Percentiles rank a stretch among this genome's conserved stretches.
Evolutionary conservation across 495 filamentous ascomycete species (phyloP).

Genomic region (Aspergillus saccharolyticus): DNA sequence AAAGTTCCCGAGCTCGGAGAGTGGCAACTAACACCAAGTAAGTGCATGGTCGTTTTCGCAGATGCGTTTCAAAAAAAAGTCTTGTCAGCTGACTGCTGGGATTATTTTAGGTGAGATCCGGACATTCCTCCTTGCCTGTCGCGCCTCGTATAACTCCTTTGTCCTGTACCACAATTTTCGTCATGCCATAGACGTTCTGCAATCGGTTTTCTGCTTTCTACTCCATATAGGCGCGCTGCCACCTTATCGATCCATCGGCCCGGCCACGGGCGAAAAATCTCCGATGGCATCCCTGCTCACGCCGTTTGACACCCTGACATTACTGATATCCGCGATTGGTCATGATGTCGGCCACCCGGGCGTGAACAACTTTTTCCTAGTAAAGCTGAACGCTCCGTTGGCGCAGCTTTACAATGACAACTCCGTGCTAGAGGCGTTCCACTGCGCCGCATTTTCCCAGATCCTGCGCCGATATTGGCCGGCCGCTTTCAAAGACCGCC

Average conservation of each 20-base stretch:
- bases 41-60: conserved; percentile 16
- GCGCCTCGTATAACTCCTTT: conserved; percentile 85
- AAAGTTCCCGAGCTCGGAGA: conserved; percentile 71
- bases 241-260: conserved; percentile 44
- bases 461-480: conserved; percentile 94
- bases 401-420: conserved; percentile 98
- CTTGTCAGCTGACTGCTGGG: conserved; percentile 2
- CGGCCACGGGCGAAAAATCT: conserved; percentile 35
- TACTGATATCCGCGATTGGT: conserved; percentile 90
- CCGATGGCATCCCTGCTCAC: conserved; percentile 66
- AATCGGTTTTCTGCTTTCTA: conserved; percentile 91
- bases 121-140: conserved; percentile 75
- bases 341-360: conserved; percentile 97
- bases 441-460: conserved; percentile 95
- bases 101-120: conserved; percentile 55
- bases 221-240: conserved; percentile 74
- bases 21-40: conserved; percentile 74
- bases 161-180: conserved; percentile 99
- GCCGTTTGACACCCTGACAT: conserved; percentile 82
- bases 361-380: conserved; percentile 94
- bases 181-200: conserved; percentile 92
- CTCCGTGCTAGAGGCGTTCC: conserved; percentile 94
- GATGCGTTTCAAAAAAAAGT: background rate
- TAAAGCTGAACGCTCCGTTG: conserved; percentile 86
- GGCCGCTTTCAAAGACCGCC: conserved; percentile 62